Evolutionary conservation across 2,329 filamentous ascomycete species (phyloP), one percentile per base, ranked within the genome.

Genomic region (Scedosporium dehoogii): DNA sequence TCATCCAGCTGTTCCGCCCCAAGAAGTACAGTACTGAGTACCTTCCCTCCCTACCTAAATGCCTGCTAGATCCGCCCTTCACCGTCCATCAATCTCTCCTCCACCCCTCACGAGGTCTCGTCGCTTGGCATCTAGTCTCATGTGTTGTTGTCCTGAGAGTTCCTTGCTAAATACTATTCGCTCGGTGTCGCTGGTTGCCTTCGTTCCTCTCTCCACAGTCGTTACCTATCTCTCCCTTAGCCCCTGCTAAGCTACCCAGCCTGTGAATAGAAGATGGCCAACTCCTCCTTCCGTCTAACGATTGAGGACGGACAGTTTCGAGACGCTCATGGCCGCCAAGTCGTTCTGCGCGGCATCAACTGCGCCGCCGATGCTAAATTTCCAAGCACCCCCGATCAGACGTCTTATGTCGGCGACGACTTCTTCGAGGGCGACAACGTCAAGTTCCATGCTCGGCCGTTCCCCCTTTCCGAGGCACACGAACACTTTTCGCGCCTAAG

Each of bases 401-500:
- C 92, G 4, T 96, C 94, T 0, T 90, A 97, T 71, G 74, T 90
- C 10, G 73, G 80, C 38, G 82, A 91, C 14, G 79, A 86, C 68
- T 99, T 99, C 81, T 97, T 96, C 74, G 90, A 97, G 65, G 92
- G 89, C 69, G 93, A 99, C 74, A 86, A 87, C 67, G 90, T 97
- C 65, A 92, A 89, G 23, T 99, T 99, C 70, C 89, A 93, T 67
- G 84, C 86, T 64, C 84, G 92, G 2, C 94, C 94, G 0, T 99
- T 99, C 68, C 79, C 88, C 3, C 81, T 90, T 58, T 85, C 90
- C 59, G 91, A 97, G 67, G 91, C 94, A 1, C 88, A 91, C 69
- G 80, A 84, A 16, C 94, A 99, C 73, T 97, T 99, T 73, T 84
- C 90, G 12, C 84, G 92, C 53, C 76, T 99, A 66, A 90, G 88